A percentile compares a stretch with the other conserved stretches of the same genome.
These are phyloP conservation scores for Hura crepitans DNA, from an alignment of 441 rosid species.

Conservation along the genomic window DNA sequence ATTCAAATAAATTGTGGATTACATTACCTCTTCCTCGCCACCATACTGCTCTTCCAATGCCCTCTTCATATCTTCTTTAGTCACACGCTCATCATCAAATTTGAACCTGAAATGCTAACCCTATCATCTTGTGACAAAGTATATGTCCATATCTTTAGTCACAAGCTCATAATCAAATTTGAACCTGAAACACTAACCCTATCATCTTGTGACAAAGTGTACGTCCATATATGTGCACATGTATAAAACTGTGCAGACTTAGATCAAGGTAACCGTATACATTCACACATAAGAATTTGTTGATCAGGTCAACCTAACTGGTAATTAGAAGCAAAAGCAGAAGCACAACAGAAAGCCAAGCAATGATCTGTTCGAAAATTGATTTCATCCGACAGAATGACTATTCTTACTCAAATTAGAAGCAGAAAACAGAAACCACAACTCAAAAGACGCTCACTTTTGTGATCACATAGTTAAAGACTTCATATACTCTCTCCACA, in stretches of 20 bases:
- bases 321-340: neutral
- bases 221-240: neutral
- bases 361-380: too few relatives aligned
- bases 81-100: conserved; percentile 96
- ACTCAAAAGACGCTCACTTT: neutral
- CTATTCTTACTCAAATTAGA: neutral
- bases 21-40: conserved; percentile 90
- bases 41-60: conserved; percentile 98
- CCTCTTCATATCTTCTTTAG: conserved; percentile 86
- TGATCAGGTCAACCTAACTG: neutral
- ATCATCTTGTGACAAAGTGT: neutral
- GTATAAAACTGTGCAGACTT: neutral
- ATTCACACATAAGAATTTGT: neutral
- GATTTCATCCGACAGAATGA: neutral
- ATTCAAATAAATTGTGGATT: conserved; percentile 14
- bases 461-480: neutral
- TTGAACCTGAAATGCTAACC: conserved; percentile 55
- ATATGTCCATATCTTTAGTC: conserved; percentile 39
- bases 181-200: conserved; percentile 46
- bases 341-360: neutral
- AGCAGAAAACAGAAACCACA: neutral
- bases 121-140: neutral
- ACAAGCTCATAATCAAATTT: conserved; percentile 97
- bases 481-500: neutral
- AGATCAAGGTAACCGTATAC: neutral